Base-by-base conservation (phyloP, 1,284 basidiomycete species). In the Lentinula novae-zelandiae region DNA sequence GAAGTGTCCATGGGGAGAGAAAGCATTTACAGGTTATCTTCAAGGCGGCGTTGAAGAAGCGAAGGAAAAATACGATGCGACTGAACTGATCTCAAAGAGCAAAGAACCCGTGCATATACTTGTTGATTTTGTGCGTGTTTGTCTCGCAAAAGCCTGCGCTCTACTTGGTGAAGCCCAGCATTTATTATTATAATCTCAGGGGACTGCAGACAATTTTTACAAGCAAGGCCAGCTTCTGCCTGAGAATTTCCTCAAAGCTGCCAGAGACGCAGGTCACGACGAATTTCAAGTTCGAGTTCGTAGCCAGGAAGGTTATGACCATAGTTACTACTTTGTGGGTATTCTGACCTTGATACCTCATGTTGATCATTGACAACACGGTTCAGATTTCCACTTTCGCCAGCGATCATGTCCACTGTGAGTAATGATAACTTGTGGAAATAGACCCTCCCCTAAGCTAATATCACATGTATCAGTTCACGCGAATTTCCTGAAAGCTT, bases 1-100 rank as follows among this genome's bases (percentile, higher is more conserved):
- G 12, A 81, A 87, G 54, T 92, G 89, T 57, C 87, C 90, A 0
- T 98, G 96, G 96, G 96, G 97, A 36, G 79, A 90, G 68, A 97
- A 96, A 72, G 96, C 95, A 0, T 98, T 99, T 76, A 70, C 68
- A 3, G 93, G 93, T n/a, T 98, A 98, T 76, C 84, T 99, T 22
- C 75, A 81, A 60, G 89, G 88, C 17, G 93, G 92, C 2, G 64
- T 89, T 17, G 82, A 88, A 60, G 95, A 96, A 71, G 95, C 88
- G 1, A 83, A 85, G 69, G 73, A 74, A 46, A 75, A 70, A 58
- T 93, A 97, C 71, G 96, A 99, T 73, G 92, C 96, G 10, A 92
- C 92, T 6, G 84, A 90, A 69, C 82, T 99, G 53, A 86, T 99
- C 62, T 68, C 80, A n/a, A 79, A 77, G 66, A 76, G 79, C 53